Base-by-base conservation (phyloP, 495 filamentous ascomycete species). In the Neurospora terricola region DNA sequence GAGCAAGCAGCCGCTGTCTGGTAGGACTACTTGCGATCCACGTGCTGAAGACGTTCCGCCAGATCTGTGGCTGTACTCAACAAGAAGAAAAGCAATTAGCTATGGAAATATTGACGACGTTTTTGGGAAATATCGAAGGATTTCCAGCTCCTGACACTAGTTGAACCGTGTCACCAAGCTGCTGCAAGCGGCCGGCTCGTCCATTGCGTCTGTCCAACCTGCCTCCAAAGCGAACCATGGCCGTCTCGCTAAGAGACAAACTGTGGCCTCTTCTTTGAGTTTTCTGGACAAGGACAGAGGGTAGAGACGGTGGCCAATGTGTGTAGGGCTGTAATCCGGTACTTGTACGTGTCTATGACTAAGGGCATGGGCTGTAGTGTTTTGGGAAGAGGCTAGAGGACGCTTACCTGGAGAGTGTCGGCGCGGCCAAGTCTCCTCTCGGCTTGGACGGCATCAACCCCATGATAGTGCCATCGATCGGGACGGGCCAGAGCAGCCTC, bases 11-110 rank as follows among this genome's bases (percentile, higher is more conserved):
- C 69, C 36, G 36, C 70, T 23, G 37, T 66, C 73, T 72, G 69
- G 75, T 75, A 73, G 68, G 77, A 77, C 75, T 71, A 74, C 71
- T 69, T 72, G 38, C 42, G 69, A 70, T 72, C 77, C 71, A 77
- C 74, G 76, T 77, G 77, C 73, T 68, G 54, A 59, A 21, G 70
- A 73, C 27, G 71, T 73, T 71, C 71, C 59, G 74, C 76, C 71
- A 75, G 73, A 76, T 76, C 74, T 77, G 38, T 71, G 30, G 54
- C 27, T 66, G 54, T 66, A 34, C 54, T 66, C 54, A 18, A 34
- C 54, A 34, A 66, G 54, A 66, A 66, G 54, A 34, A 36, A 66
- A 36, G 54, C 27, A 34, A 66, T 66, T 66, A 66, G 54, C 27
- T 66, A 66, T 18, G 27, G 14, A 34, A 66, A 66, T 34, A 34